Conservation (phyloP, 805 yeast species). For the Candida palmyrensis region DNA sequence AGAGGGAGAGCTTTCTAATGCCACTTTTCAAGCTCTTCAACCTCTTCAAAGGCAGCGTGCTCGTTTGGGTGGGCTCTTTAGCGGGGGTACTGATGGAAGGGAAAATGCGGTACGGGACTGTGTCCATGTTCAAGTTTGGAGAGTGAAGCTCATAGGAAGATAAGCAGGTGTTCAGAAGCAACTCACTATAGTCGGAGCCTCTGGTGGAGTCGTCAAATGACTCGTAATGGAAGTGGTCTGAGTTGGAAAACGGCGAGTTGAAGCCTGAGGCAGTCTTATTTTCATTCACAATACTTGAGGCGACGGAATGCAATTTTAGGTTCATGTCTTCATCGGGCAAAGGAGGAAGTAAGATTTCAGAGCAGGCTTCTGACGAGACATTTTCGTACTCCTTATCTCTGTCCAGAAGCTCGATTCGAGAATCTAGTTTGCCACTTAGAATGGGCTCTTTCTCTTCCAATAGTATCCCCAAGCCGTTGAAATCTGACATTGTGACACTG, state of each 20-base stretch:
- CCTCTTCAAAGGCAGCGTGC: slow-evolving; percentile 29
- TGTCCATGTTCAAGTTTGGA: slow-evolving; percentile 9
- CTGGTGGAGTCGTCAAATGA: slow-evolving; percentile 4
- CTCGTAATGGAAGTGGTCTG: slow-evolving; percentile 1
- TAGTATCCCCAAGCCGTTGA: slow-evolving; percentile 27
- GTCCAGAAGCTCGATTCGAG: neutral
- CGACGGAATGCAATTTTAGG: neutral
- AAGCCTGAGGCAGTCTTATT: slow-evolving; percentile 2
- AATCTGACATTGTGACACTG: slow-evolving; percentile 14
- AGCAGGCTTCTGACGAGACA: slow-evolving; percentile 1
- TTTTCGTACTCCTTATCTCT: neutral
- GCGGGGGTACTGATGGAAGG: slow-evolving; percentile 7
- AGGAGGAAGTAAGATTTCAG: slow-evolving; percentile 24
- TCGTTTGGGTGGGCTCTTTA: slow-evolving; percentile 5
- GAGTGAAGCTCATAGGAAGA: slow-evolving; percentile 14
- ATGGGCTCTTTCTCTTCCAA: slow-evolving; percentile 21
- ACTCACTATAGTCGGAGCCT: slow-evolving; percentile 8
- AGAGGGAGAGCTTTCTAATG: slow-evolving; percentile 31
- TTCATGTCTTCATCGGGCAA: slow-evolving; percentile 18
- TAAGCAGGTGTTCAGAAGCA: slow-evolving; percentile 3
- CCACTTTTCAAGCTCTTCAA: slow-evolving; percentile 34
- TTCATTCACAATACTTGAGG: neutral
- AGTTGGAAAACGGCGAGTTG: slow-evolving; percentile 1
- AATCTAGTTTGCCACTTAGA: slow-evolving; percentile 1
- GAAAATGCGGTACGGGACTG: slow-evolving; percentile 8